Base-by-base conservation (phyloP, 768 basidiomycete genomes). In the Pleurotus ostreatus region DNA sequence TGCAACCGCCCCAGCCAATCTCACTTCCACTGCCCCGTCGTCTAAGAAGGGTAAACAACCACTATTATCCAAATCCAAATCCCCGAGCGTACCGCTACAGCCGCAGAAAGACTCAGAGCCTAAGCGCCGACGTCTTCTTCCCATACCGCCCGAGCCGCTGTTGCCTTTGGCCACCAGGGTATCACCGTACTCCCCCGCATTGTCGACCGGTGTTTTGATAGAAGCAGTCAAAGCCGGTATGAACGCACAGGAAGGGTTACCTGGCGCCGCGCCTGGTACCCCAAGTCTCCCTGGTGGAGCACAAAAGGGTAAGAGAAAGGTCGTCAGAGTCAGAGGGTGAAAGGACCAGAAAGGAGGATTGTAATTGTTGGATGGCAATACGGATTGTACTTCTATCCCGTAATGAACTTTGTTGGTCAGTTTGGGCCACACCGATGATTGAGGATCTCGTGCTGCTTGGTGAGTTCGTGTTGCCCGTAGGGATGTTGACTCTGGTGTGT, bases 141-240 rank as follows among this genome's bases (percentile, higher is more conserved):
- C 93, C 9, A 73, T 79, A 1, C 89, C 94, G 7, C 93, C 94
- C 55, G 79, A 83, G 58, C 91, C 91, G 15, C 77, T 82, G 45
- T 92, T 90, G 1, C 76, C 85, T 15, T 73, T 95, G 20, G 79
- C 86, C 13, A 84, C 76, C 61, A 82, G 94, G 37, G 77, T 93
- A 16, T 92, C 91, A 6, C 77, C 85, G 2, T 92, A 92, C 63
- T 91, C 89, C 1, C 93, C 92, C 6, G 82, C 86, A 7, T 72
- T 92, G 7, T 81, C 87, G 37, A 78, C 85, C 0, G 92, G 92
- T 4, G 81, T 93, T 44, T 78, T 94, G 34, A 76, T 96, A 37
- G 88, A 93, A 39, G 83, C 91, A 0, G 80, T 94, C 39, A 94
- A 93, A 69, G 89, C 92, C 0, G 92, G 92, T 1, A 85, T 94